These are phyloP conservation scores for Sphagnum contortum DNA, from an alignment of 225 moss, liverwort and hornwort genomes.

Conservation along the genomic window DNA sequence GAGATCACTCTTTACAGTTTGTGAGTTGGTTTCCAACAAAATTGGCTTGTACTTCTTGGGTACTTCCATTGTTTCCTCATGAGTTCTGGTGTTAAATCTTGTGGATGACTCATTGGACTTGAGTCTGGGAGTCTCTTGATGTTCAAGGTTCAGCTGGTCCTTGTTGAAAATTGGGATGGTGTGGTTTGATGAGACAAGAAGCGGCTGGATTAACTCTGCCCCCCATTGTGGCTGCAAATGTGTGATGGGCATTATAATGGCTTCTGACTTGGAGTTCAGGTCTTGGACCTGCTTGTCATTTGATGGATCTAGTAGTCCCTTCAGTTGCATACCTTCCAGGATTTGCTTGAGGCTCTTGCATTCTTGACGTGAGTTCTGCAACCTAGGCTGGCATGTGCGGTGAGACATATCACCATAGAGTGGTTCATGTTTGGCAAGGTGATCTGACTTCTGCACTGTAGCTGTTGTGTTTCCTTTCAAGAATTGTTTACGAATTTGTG, in stretches of 20 bases:
- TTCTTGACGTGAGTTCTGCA: conserved; percentile 16
- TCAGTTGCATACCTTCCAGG: conserved; percentile 20
- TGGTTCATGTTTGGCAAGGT: conserved; percentile 9
- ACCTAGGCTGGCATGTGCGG: conserved; percentile 20
- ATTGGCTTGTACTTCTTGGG: too few relatives aligned
- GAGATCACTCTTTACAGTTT: conserved; percentile 1
- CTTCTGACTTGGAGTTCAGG: neutral
- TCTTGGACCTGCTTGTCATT: conserved; percentile 10
- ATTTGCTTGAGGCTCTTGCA: conserved; percentile 18
- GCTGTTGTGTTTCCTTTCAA: conserved; percentile 5
- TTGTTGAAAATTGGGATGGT: neutral
- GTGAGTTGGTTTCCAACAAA: neutral
- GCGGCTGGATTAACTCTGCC: neutral
- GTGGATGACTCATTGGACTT: conserved; percentile 2
- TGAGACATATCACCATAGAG: conserved; percentile 16
- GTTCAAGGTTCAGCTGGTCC: conserved; percentile 1
- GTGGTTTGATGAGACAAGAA: neutral
- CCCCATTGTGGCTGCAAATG: conserved; percentile 6
- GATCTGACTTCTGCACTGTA: conserved; percentile 1
- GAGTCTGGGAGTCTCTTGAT: conserved; percentile 12
- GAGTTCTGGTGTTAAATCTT: conserved; percentile 4
- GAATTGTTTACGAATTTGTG: conserved; percentile 11
- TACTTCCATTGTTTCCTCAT: conserved; percentile 1
- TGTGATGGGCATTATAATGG: too few relatives aligned
- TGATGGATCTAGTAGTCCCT: conserved; percentile 16